Evolutionary conservation across 495 filamentous ascomycete species (phyloP).

Genomic region (Penicillium chermesinum): DNA sequence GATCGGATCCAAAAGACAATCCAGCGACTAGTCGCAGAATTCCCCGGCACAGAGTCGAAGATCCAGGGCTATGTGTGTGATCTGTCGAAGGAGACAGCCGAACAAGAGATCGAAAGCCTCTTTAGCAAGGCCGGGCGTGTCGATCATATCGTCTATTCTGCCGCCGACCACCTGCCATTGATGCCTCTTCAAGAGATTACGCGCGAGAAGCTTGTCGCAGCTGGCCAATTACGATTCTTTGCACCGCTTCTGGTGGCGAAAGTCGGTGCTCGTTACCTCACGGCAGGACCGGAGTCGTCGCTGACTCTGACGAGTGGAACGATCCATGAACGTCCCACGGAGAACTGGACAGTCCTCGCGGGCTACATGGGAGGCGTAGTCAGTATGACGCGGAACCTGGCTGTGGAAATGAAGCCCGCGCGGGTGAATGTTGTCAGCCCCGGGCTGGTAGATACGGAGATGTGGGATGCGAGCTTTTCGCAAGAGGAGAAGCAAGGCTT

Average conservation of each 20-base stretch:
- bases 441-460: slow-evolving; percentile 50
- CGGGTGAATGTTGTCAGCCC: slow-evolving; percentile 57
- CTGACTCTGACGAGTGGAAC: slow-evolving; percentile 51
- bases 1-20: slow-evolving; percentile 36
- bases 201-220: not conserved
- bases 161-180: slow-evolving; percentile 33
- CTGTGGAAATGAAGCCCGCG: slow-evolving; percentile 54
- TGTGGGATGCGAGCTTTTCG: slow-evolving; percentile 26
- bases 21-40: slow-evolving; percentile 28
- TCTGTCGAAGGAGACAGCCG: slow-evolving; percentile 42
- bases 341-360: slow-evolving; percentile 44
- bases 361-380: slow-evolving; percentile 40
- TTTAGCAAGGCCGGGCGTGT: slow-evolving; percentile 25
- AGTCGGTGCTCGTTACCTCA: not conserved
- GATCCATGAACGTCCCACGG: slow-evolving; percentile 40
- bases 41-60: slow-evolving; percentile 11
- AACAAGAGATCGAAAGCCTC: slow-evolving; percentile 35
- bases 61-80: slow-evolving; percentile 28
- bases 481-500: not conserved
- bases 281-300: slow-evolving; percentile 27
- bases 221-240: not conserved
- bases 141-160: slow-evolving; percentile 58
- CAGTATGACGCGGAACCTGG: slow-evolving; percentile 46
- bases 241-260: not conserved
- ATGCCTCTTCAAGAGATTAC: not conserved